Conservation (phyloP, 1,284 basidiomycete genomes). For the Sporisorium exsertum region DNA sequence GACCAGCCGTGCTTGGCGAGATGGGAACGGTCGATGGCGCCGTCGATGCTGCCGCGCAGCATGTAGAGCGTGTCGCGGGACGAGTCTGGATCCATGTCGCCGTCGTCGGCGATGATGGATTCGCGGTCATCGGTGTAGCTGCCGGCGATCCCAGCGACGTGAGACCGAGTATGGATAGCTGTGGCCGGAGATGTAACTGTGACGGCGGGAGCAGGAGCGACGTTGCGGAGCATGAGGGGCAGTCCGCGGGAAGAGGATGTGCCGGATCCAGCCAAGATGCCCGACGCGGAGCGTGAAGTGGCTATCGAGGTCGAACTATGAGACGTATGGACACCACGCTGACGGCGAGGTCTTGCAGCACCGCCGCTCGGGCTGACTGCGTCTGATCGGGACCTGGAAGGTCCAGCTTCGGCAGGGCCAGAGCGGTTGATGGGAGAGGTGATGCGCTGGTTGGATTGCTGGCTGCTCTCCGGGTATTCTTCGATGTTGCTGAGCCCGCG, state of each 20-base stretch:
- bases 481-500: constrained; percentile 50
- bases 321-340: constrained; percentile 17
- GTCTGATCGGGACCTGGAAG: constrained; percentile 12
- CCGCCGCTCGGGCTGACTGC: constrained; percentile 6
- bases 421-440: constrained; percentile 21
- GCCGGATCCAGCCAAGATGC: constrained; percentile 7
- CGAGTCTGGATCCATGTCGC: constrained; percentile 38
- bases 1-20: constrained; percentile 56
- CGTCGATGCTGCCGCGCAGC: constrained; percentile 31
- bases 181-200: constrained; percentile 53
- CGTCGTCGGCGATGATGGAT: constrained; percentile 41
- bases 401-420: constrained; percentile 11
- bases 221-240: constrained; percentile 38
- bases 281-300: constrained; percentile 20
- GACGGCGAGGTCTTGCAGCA: background rate
- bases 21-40: constrained; percentile 40
- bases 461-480: constrained; percentile 36
- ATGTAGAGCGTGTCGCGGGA: constrained; percentile 40
- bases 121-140: constrained; percentile 52
- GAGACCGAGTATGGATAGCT: constrained; percentile 42
- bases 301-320: constrained; percentile 23
- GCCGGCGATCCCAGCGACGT: constrained; percentile 22
- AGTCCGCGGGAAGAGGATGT: constrained; percentile 11
- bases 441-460: constrained; percentile 5
- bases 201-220: constrained; percentile 52